phyloP scores from a whole-genome alignment of 2,329 filamentous ascomycete genomes.

The Trichoderma guizhouense region DNA sequence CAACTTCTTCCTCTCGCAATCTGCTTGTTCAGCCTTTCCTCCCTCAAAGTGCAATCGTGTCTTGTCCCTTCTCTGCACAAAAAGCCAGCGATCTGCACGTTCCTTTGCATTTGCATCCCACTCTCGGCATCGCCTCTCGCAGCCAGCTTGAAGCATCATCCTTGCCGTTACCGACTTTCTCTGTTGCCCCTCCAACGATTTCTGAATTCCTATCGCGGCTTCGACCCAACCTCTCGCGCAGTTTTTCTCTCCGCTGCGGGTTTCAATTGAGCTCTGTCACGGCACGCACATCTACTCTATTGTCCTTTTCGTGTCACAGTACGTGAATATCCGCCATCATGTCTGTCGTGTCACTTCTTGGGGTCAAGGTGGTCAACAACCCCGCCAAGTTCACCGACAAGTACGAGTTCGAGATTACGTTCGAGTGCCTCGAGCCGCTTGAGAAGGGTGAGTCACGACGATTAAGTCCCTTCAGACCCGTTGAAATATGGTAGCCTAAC shows the following conservation, averaged over 20 bases:
- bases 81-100: conserved; percentile 13
- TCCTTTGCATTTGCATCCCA: conserved; percentile 8
- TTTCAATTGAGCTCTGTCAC: not conserved
- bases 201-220: conserved; percentile 8
- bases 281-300: not conserved
- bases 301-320: not conserved
- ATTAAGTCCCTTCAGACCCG: not conserved
- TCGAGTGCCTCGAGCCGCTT: conserved; percentile 91
- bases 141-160: not conserved
- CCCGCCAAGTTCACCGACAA: conserved; percentile 88
- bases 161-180: conserved; percentile 7
- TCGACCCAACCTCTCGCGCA: not conserved
- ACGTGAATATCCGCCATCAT: conserved; percentile 47
- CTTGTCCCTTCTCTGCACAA: not conserved
- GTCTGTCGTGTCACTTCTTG: conserved; percentile 94
- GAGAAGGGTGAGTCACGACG: conserved; percentile 68
- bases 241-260: not conserved
- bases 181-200: conserved; percentile 14
- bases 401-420: conserved; percentile 98
- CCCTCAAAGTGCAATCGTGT: not conserved
- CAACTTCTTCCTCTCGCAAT: not conserved
- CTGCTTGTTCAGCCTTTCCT: not conserved
- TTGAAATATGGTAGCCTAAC: conserved; percentile 21
- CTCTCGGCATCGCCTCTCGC: not conserved
- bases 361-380: conserved; percentile 96